A percentile compares a stretch with the other conserved stretches of the same genome.
phyloP scores from a whole-genome alignment of 2,329 filamentous ascomycete genomes.

The Anthostomella pinea region DNA sequence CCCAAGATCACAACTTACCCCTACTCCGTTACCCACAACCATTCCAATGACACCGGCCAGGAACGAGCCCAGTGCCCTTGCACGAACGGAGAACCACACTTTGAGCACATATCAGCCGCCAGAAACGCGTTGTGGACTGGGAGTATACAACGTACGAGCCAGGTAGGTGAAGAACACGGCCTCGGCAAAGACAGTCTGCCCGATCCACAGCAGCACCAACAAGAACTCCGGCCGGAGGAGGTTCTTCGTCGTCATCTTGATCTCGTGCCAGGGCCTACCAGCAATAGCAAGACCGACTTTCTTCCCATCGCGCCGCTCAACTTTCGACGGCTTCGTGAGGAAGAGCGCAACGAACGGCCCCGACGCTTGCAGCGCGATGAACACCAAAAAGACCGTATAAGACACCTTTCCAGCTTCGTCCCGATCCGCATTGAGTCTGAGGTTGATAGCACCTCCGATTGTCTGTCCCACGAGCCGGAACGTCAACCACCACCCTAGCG shows the following conservation, averaged over 20 bases:
- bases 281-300: conserved; percentile 58
- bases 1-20: conserved; percentile 38
- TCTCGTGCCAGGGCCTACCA: conserved; percentile 54
- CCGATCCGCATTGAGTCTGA: conserved; percentile 60
- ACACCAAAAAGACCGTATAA: conserved; percentile 66
- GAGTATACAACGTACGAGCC: conserved; percentile 33
- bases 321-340: conserved; percentile 57
- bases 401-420: conserved; percentile 62
- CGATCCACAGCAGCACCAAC: conserved; percentile 64
- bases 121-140: no score
- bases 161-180: conserved; percentile 71
- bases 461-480: conserved; percentile 62
- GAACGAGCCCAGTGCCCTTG: conserved; percentile 68
- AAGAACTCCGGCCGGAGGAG: conserved; percentile 63
- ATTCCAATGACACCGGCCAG: conserved; percentile 66
- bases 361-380: conserved; percentile 66
- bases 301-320: conserved; percentile 63
- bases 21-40: conserved; percentile 62
- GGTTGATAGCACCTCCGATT: conserved; percentile 68
- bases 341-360: conserved; percentile 65
- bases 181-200: conserved; percentile 68
- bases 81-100: conserved; percentile 68
- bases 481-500: conserved; percentile 66
- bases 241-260: conserved; percentile 55
- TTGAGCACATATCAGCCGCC: no score